Evolutionary conservation across 2,329 filamentous ascomycete genomes (phyloP).

Genomic region (Coniochaeta ligniaria): DNA sequence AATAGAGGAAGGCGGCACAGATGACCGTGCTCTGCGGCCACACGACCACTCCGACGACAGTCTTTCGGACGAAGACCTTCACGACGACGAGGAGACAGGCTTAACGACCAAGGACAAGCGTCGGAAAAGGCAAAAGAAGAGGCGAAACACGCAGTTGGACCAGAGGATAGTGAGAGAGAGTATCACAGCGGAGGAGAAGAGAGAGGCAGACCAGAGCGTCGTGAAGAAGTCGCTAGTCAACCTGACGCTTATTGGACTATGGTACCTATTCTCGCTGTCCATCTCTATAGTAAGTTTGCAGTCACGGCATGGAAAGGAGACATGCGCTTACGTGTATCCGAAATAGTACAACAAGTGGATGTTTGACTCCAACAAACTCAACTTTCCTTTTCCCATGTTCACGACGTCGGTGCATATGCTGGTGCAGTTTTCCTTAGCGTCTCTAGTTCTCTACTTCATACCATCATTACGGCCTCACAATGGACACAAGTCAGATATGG

Average conservation of each 20-base stretch:
- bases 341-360: constrained; percentile 98
- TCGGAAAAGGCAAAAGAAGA: constrained; percentile 58
- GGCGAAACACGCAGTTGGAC: constrained; percentile 61
- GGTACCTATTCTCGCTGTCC: constrained; percentile 87
- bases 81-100: constrained; percentile 86
- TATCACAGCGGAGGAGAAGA: constrained; percentile 64
- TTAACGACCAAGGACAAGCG: constrained; percentile 67
- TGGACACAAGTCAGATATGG: constrained; percentile 37
- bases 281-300: constrained; percentile 69
- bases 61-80: constrained; percentile 63
- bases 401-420: constrained; percentile 94
- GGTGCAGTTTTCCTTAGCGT: constrained; percentile 80
- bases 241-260: constrained; percentile 72
- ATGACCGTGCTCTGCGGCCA: constrained; percentile 8
- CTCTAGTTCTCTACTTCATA: constrained; percentile 70
- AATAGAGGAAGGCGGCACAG: constrained; percentile 30
- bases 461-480: constrained; percentile 70
- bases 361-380: constrained; percentile 78
- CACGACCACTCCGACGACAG: constrained; percentile 35
- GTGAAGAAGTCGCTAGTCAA: constrained; percentile 66
- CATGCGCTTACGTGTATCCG: constrained; percentile 27
- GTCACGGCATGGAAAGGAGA: neutral
- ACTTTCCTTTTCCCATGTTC: constrained; percentile 93
- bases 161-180: constrained; percentile 58
- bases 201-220: constrained; percentile 68